phyloP scores from a whole-genome alignment of 2,329 filamentous ascomycete species.

The Niveomyces coronatus region DNA sequence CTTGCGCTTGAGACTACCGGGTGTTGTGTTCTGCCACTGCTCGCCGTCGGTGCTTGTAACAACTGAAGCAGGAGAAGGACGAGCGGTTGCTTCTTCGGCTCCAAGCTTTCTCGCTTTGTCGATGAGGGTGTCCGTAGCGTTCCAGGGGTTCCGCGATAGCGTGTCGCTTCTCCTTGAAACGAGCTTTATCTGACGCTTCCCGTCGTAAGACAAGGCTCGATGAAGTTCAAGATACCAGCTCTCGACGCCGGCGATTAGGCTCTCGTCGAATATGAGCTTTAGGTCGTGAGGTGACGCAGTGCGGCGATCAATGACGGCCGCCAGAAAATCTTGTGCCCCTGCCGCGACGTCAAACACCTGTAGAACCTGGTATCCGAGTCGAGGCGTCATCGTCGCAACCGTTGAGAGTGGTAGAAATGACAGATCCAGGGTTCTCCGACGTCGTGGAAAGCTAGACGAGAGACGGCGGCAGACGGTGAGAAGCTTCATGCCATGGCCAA shows the following conservation, averaged over 20 bases:
- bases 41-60: no score
- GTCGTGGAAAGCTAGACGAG: neutral
- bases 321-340: constrained; percentile 21
- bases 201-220: neutral
- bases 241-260: constrained; percentile 23
- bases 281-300: constrained; percentile 18
- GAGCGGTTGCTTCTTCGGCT: constrained; percentile 15
- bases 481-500: neutral
- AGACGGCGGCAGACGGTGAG: neutral
- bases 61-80: neutral
- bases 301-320: constrained; percentile 19
- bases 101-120: constrained; percentile 19
- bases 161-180: neutral
- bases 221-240: constrained; percentile 4
- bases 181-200: no score
- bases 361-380: constrained; percentile 18
- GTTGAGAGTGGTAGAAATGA: neutral
- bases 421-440: neutral
- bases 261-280: constrained; percentile 19
- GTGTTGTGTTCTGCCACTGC: neutral
- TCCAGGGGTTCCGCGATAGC: neutral
- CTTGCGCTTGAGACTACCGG: neutral
- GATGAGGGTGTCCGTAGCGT: constrained; percentile 16
- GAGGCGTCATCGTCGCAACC: constrained; percentile 1
- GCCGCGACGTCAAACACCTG: constrained; percentile 23